Percentiles rank a stretch among this genome's conserved stretches.
phyloP scores from a whole-genome alignment of 345 rosid genomes.

The Citrus hindsii region DNA sequence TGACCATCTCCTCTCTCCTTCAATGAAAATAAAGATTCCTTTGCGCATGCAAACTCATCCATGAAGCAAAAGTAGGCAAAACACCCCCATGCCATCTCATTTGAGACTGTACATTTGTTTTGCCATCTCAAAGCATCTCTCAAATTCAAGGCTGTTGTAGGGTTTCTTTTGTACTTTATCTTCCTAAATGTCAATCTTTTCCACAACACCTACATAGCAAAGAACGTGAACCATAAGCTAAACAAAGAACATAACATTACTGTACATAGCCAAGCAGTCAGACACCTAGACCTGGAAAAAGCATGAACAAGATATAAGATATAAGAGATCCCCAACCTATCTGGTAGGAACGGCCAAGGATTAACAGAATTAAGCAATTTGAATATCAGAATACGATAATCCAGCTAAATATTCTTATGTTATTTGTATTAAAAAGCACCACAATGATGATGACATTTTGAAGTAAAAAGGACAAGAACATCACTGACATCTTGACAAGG shows the following conservation, averaged over 20 bases:
- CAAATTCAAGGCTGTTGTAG: background rate
- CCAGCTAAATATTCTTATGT: background rate
- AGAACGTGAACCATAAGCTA: background rate
- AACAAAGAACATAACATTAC: background rate
- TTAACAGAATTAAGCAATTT: too few species aligned
- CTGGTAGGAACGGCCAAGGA: background rate
- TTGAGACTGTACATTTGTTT: background rate
- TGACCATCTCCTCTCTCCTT: background rate
- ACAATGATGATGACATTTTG: background rate
- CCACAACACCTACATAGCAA: constrained; percentile 40
- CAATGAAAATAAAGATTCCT: background rate
- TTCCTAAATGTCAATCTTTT: constrained; percentile 17
- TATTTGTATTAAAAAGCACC: background rate
- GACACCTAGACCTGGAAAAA: background rate
- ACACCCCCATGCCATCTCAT: background rate
- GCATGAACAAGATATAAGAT: background rate
- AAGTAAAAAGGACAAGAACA: background rate
- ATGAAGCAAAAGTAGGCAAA: background rate
- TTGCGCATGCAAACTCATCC: background rate
- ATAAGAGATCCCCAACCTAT: background rate
- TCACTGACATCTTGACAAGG: background rate
- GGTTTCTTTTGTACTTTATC: background rate
- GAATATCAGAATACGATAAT: background rate
- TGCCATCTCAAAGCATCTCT: background rate
- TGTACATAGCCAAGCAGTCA: background rate